These are phyloP conservation scores for Citrullus mucosospermus DNA, from an alignment of 306 rosid species.

Conservation along the genomic window DNA sequence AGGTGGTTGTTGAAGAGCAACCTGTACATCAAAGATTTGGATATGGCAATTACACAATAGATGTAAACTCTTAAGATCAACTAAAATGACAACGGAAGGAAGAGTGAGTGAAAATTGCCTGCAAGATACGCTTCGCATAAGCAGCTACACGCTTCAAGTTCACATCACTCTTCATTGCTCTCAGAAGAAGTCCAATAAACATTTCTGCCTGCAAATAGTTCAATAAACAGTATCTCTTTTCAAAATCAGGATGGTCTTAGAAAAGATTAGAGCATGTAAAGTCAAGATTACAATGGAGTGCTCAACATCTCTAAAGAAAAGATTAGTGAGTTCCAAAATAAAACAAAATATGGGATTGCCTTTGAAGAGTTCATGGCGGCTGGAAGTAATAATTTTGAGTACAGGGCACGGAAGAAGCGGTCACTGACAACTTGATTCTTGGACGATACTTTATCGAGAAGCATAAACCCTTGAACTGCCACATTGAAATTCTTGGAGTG, in stretches of 20 bases:
- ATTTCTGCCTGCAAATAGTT: constrained; percentile 59
- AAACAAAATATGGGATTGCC: constrained; percentile 20
- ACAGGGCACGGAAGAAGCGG: constrained; percentile 84
- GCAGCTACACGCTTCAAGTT: constrained; percentile 84
- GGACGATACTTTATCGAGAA: constrained; percentile 87
- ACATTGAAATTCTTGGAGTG: constrained; percentile 88
- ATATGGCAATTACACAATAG: not conserved
- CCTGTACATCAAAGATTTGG: constrained; percentile 27
- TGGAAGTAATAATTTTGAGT: constrained; percentile 79
- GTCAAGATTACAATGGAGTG: not conserved
- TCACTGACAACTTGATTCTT: constrained; percentile 88
- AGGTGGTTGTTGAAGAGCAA: constrained; percentile 93
- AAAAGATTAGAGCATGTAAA: not conserved
- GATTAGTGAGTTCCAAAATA: not conserved
- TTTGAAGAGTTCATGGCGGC: constrained; percentile 86
- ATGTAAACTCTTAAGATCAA: not conserved
- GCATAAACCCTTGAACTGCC: constrained; percentile 89
- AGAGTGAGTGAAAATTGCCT: constrained; percentile 23
- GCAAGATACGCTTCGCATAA: constrained; percentile 74
- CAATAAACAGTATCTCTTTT: not conserved
- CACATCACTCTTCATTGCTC: constrained; percentile 89
- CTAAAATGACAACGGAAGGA: not conserved
- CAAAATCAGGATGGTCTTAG: not conserved
- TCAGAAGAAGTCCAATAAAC: constrained; percentile 78
- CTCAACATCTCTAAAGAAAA: not conserved